Base-by-base conservation (phyloP, 441 rosid genomes). In the Bocquillonia castaneifolia region DNA sequence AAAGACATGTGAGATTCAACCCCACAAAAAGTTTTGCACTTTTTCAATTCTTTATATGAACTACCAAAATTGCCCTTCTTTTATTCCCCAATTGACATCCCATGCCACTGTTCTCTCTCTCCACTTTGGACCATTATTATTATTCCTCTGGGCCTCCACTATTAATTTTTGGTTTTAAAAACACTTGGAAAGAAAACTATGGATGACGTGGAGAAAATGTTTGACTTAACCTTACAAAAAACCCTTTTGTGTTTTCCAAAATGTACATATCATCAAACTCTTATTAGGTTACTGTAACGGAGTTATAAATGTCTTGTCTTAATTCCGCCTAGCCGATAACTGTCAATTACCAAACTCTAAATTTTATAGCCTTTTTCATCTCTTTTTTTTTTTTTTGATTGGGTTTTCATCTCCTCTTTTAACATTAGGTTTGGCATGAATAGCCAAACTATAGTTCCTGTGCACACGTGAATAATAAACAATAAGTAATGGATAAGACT, bases 1-100 rank as follows among this genome's bases (percentile, higher is more conserved):
- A 70, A 74, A 34, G 78, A 77, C 84, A 72, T 31, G 79, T 77
- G 45, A 77, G 75, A 79, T 74, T 71, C 80, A 77, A 52, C 72
- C 75, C 72, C 76, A 66, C 74, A 48, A 64, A 80, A 77, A 77
- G 72, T 57, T 58, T 32, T 25, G 29, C 54, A 1, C 79, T 68
- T 70, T 22, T 10, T 18, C 0, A 1, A 3, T 22, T 40, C 53
- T 4, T 18, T 25, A 17, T 6, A 13, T 6, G 4, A n/a, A 50
- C 40, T 69, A 0, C 72, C 82, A 2, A 53, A 67, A 62, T 12
- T 76, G n/a, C 75, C 83, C 75, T 55, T 3, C 26, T 3, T n/a
- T 20, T 1, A 10, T 8, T 44, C 42, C 0, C 6, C 23, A 59
- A 62, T 61, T 69, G 22, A 64, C 67, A 17, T 50, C 8, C 47